phyloP scores from a whole-genome alignment of 192 early-diverging fungal species.

The Rhizophagus clarus region DNA sequence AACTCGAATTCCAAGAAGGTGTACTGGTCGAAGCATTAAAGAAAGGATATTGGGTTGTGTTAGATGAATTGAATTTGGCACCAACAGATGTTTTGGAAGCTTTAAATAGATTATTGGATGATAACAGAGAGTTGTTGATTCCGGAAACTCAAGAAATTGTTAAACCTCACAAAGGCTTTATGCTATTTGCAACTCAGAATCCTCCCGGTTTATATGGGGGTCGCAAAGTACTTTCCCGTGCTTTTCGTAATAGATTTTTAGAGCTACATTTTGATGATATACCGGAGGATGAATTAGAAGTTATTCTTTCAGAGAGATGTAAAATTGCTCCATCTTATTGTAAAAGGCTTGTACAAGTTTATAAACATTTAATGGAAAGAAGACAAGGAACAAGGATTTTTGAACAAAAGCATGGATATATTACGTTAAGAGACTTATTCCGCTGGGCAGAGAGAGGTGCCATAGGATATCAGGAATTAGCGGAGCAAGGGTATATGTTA shows the following conservation, averaged over 20 bases:
- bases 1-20: conserved; percentile 95
- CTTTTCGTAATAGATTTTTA: conserved; percentile 97
- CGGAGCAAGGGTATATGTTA: conserved; percentile 95
- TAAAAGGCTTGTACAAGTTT: conserved; percentile 81
- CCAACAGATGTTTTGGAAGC: conserved; percentile 98
- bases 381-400: conserved; percentile 88
- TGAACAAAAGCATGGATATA: conserved; percentile 91
- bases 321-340: conserved; percentile 88
- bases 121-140: conserved; percentile 95
- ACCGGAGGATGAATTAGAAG: conserved; percentile 87
- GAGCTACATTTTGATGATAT: conserved; percentile 98
- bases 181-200: conserved; percentile 99
- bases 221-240: conserved; percentile 91
- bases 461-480: conserved; percentile 76
- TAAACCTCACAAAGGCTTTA: conserved; percentile 92
- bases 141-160: conserved; percentile 95
- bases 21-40: conserved; percentile 90
- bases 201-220: conserved; percentile 98
- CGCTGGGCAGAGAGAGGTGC: conserved; percentile 92
- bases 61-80: conserved; percentile 98
- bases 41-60: conserved; percentile 96
- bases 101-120: conserved; percentile 94
- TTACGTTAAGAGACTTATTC: conserved; percentile 96
- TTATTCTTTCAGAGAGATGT: conserved; percentile 85
- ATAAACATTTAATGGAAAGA: conserved; percentile 73